These are phyloP conservation scores for Tulasnella sp. DNA, from an alignment of 768 basidiomycete species.

Conservation along the genomic window DNA sequence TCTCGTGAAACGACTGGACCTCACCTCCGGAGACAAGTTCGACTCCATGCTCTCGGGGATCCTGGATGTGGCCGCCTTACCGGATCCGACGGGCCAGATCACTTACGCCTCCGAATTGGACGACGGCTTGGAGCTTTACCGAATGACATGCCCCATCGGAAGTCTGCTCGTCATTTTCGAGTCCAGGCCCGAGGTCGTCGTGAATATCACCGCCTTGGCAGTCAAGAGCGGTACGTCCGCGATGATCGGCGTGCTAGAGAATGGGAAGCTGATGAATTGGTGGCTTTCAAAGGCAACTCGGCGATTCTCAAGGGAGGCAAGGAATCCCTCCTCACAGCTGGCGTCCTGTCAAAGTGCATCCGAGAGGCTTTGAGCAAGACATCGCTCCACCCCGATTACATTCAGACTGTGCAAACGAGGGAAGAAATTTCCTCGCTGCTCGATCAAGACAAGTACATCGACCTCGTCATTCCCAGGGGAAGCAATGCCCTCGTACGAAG, in stretches of 20 bases:
- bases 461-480: slow-evolving; percentile 94
- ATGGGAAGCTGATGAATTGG: neutral
- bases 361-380: slow-evolving; percentile 70
- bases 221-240: slow-evolving; percentile 81
- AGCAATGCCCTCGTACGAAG: slow-evolving; percentile 83
- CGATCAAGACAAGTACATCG: slow-evolving; percentile 84
- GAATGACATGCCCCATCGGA: slow-evolving; percentile 94
- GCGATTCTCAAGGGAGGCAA: slow-evolving; percentile 98
- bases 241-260: neutral
- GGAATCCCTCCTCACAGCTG: slow-evolving; percentile 80
- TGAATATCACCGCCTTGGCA: slow-evolving; percentile 93
- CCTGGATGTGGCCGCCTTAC: slow-evolving; percentile 75
- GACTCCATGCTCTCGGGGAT: slow-evolving; percentile 90
- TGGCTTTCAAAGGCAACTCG: slow-evolving; percentile 67
- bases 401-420: slow-evolving; percentile 89
- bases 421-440: slow-evolving; percentile 87
- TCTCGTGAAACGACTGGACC: slow-evolving; percentile 81
- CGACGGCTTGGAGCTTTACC: slow-evolving; percentile 80
- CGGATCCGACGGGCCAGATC: slow-evolving; percentile 81
- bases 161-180: slow-evolving; percentile 96
- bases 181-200: slow-evolving; percentile 93
- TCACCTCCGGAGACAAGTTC: slow-evolving; percentile 81
- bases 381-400: slow-evolving; percentile 68
- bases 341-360: slow-evolving; percentile 74
- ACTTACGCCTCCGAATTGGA: slow-evolving; percentile 89